Conservation (phyloP, 768 basidiomycete species). For the Pulveroboletus sp. region DNA sequence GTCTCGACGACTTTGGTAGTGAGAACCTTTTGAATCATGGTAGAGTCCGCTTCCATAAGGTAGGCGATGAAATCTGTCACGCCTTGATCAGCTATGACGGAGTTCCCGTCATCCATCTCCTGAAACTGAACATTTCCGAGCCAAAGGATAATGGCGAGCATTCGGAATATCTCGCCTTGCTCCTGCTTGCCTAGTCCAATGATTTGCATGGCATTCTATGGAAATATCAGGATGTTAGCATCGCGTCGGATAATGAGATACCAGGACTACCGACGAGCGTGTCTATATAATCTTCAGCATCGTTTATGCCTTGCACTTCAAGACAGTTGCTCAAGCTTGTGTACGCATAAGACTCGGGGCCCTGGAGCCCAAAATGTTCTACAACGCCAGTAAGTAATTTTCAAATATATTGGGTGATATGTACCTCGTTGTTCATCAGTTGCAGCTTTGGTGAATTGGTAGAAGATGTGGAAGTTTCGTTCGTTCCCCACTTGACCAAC, state of each 20-base stretch:
- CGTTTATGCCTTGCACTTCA: slow-evolving; percentile 87
- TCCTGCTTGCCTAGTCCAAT: slow-evolving; percentile 85
- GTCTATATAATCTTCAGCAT: slow-evolving; percentile 79
- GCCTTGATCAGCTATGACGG: slow-evolving; percentile 69
- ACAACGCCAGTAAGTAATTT: slow-evolving; percentile 16
- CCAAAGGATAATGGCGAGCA: slow-evolving; percentile 91
- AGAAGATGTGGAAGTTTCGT: slow-evolving; percentile 98
- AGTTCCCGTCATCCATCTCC: slow-evolving; percentile 88
- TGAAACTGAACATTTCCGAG: slow-evolving; percentile 91
- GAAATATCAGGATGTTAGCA: not conserved
- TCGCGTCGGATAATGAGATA: not conserved
- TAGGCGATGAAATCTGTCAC: slow-evolving; percentile 96
- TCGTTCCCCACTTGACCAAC: slow-evolving; percentile 96
- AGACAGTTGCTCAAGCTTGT: slow-evolving; percentile 90
- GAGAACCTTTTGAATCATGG: slow-evolving; percentile 80
- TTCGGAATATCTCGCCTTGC: slow-evolving; percentile 89
- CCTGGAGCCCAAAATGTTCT: slow-evolving; percentile 95
- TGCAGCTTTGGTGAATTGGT: slow-evolving; percentile 97
- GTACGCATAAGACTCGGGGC: slow-evolving; percentile 92
- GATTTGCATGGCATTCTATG: slow-evolving; percentile 85
- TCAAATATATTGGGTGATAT: slow-evolving; percentile 11
- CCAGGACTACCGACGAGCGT: slow-evolving; percentile 61
- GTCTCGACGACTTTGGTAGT: slow-evolving; percentile 88
- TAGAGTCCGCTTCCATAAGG: slow-evolving; percentile 82
- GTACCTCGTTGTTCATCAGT: slow-evolving; percentile 82